These are phyloP conservation scores for Aspergillus carbonarius DNA, from an alignment of 2,329 filamentous ascomycete genomes.

Conservation along the genomic window DNA sequence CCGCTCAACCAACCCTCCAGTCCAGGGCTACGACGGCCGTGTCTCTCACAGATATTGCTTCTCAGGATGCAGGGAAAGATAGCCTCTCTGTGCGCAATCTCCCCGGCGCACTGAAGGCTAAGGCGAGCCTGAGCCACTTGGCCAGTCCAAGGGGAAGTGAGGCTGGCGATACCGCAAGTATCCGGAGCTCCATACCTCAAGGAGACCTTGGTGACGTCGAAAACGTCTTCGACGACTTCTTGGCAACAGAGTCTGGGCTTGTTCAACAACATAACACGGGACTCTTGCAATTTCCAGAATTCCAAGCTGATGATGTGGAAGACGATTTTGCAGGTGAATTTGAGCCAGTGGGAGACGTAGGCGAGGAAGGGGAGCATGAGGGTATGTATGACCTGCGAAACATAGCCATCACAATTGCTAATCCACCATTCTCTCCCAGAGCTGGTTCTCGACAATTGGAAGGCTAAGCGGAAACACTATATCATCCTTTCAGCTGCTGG, in stretches of 20 bases:
- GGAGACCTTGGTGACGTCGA: constrained; percentile 69
- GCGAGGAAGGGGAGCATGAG: constrained; percentile 56
- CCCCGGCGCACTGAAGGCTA: constrained; percentile 32
- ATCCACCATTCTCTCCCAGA: constrained; percentile 22
- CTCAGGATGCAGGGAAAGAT: constrained; percentile 66
- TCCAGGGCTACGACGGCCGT: constrained; percentile 81
- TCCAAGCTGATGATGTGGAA: constrained; percentile 54
- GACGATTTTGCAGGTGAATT: constrained; percentile 75
- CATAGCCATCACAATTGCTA: constrained; percentile 7
- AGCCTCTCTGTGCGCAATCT: constrained; percentile 52
- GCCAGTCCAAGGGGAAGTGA: constrained; percentile 51
- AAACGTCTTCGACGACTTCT: constrained; percentile 73
- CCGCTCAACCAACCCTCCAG: constrained; percentile 39
- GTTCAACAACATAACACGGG: constrained; percentile 39
- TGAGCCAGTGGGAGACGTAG: constrained; percentile 63
- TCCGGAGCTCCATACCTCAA: constrained; percentile 54
- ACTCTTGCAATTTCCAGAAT: constrained; percentile 36
- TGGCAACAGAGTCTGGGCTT: constrained; percentile 44
- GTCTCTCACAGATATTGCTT: constrained; percentile 77
- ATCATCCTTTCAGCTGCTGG: constrained; percentile 93
- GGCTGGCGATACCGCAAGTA: constrained; percentile 50
- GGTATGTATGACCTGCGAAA: constrained; percentile 39
- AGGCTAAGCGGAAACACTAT: constrained; percentile 93
- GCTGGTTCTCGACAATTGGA: constrained; percentile 70
- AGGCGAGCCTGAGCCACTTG: constrained; percentile 42